Evolutionary conservation across 208 protist genomes (phyloP).

Genomic region (Leishmania tarentolae): DNA sequence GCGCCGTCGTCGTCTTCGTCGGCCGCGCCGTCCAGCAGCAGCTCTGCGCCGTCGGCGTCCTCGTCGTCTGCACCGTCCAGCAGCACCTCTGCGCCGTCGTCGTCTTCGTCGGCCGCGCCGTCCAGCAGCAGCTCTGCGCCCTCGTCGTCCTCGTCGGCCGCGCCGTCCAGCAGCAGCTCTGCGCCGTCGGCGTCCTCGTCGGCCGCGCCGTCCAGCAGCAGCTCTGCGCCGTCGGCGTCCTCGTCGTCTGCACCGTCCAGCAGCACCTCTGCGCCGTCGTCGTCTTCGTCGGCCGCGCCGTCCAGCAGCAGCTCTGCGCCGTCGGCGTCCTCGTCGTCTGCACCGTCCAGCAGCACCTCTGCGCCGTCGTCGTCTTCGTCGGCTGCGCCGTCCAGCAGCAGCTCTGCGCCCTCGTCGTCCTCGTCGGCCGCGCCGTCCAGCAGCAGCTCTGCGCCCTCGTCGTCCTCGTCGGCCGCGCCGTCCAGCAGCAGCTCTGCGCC

Average conservation of each 20-base stretch:
- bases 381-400: neutral
- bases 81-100: neutral
- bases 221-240: neutral
- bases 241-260: neutral
- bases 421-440: too few relatives aligned
- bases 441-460: too few relatives aligned
- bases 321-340: neutral
- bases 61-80: conserved; percentile 4
- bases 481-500: too few relatives aligned
- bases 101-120: neutral
- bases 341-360: neutral
- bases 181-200: neutral
- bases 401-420: neutral
- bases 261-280: neutral
- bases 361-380: neutral
- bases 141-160: neutral
- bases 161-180: neutral
- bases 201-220: neutral
- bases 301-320: neutral
- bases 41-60: neutral
- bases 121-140: neutral
- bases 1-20: neutral
- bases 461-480: too few relatives aligned
- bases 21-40: neutral
- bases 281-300: neutral